These are phyloP conservation scores for Ulota crispa DNA, from an alignment of 225 moss, liverwort and hornwort species.

Conservation along the genomic window DNA sequence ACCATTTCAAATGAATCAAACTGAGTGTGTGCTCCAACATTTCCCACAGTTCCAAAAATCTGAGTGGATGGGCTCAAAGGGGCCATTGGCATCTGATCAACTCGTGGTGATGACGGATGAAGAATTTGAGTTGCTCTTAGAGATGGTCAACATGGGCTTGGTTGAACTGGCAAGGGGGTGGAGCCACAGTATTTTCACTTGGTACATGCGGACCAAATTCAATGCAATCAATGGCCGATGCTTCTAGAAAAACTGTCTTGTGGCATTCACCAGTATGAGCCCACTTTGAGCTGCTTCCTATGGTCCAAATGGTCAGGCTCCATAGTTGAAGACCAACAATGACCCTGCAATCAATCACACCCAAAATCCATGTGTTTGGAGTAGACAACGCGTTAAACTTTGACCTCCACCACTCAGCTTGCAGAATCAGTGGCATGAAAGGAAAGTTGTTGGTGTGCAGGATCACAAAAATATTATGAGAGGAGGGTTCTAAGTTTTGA, in stretches of 20 bases:
- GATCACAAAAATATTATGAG: background rate
- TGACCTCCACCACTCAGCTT: background rate
- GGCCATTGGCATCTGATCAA: too few relatives aligned
- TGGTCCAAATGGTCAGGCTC: background rate
- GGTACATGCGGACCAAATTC: background rate
- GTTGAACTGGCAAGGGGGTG: too few relatives aligned
- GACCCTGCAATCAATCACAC: background rate
- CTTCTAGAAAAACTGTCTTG: background rate
- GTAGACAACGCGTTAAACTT: background rate
- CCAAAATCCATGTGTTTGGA: background rate
- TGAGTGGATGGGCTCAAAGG: too few relatives aligned
- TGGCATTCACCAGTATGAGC: background rate
- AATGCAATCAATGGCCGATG: background rate
- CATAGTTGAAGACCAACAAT: background rate
- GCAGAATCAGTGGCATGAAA: background rate
- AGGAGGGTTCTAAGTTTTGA: background rate
- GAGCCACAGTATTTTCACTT: background rate
- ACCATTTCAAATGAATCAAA: background rate
- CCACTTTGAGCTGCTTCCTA: background rate
- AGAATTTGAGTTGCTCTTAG: background rate
- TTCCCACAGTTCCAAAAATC: too few relatives aligned
- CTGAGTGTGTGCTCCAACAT: too few relatives aligned
- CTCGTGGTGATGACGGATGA: too few relatives aligned
- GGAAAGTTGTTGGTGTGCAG: conserved; percentile 1
- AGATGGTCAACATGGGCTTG: background rate